Conservation (phyloP, 345 rosid genomes). For the Gossypium turneri region DNA sequence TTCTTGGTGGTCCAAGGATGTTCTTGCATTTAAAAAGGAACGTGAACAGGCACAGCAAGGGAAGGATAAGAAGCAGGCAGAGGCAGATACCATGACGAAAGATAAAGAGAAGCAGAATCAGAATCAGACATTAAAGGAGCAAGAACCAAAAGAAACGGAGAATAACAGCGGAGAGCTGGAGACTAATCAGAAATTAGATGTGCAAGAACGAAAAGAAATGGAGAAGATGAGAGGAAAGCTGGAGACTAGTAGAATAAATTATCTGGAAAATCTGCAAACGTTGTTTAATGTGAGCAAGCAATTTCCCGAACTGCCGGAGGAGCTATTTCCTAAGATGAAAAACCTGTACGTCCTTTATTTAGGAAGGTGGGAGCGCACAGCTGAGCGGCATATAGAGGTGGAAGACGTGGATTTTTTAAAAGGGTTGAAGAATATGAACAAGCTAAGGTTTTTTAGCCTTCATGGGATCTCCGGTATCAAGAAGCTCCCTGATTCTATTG, state of each 20-base stretch:
- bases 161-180: too few species aligned
- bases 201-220: too few species aligned
- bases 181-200: too few species aligned
- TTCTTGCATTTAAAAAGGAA: not conserved
- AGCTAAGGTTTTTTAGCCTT: constrained; percentile 38
- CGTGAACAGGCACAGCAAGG: not conserved
- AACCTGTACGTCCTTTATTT: constrained; percentile 33
- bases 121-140: too few species aligned
- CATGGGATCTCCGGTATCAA: constrained; percentile 54
- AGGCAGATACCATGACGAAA: too few species aligned
- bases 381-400: constrained; percentile 39
- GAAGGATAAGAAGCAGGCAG: too few species aligned
- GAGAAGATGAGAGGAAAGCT: not conserved
- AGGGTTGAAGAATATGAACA: constrained; percentile 29
- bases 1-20: not conserved
- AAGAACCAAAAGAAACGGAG: too few species aligned
- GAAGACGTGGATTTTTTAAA: constrained; percentile 28
- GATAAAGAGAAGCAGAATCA: too few species aligned
- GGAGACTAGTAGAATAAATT: not conserved
- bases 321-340: constrained; percentile 34
- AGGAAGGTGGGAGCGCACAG: constrained; percentile 44
- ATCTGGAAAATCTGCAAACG: constrained; percentile 21
- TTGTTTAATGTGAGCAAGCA: constrained; percentile 47
- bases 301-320: constrained; percentile 35
- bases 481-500: constrained; percentile 26